Evolutionary conservation across 495 filamentous ascomycete genomes (phyloP).

Genomic region (Chaetomidium leptoderma): DNA sequence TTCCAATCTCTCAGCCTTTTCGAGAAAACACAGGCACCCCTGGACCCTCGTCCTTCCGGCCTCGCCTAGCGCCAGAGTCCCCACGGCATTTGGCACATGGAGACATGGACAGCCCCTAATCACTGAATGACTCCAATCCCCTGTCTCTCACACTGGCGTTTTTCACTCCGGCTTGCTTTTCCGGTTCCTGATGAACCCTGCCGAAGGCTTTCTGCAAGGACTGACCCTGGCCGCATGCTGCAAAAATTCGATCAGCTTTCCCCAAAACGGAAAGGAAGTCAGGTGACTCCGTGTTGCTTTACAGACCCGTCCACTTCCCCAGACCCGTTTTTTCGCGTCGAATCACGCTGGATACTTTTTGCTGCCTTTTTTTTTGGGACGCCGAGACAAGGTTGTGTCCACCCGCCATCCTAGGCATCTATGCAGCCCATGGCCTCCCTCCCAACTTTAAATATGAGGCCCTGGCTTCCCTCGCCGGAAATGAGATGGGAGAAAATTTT

Average conservation of each 20-base stretch:
- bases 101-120: constrained; percentile 1
- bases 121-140: constrained; percentile 21
- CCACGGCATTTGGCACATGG: constrained; percentile 17
- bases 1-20: constrained; percentile 19
- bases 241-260: neutral
- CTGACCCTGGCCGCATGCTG: constrained; percentile 11
- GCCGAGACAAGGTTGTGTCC: constrained; percentile 21
- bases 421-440: constrained; percentile 24
- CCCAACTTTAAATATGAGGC: constrained; percentile 25
- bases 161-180: constrained; percentile 23
- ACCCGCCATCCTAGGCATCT: constrained; percentile 29
- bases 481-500: constrained; percentile 17
- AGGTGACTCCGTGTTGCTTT: constrained; percentile 27
- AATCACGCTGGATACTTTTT: constrained; percentile 27
- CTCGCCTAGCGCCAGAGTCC: constrained; percentile 5
- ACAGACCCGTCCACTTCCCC: too few relatives aligned
- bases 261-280: constrained; percentile 22
- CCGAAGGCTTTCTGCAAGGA: neutral
- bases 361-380: constrained; percentile 24
- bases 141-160: constrained; percentile 13
- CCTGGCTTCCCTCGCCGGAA: constrained; percentile 13
- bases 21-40: neutral
- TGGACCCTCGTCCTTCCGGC: constrained; percentile 7
- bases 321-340: constrained; percentile 25
- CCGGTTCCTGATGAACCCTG: constrained; percentile 8